Conservation (phyloP, 768 basidiomycete species). For the Boletus reticuloceps region DNA sequence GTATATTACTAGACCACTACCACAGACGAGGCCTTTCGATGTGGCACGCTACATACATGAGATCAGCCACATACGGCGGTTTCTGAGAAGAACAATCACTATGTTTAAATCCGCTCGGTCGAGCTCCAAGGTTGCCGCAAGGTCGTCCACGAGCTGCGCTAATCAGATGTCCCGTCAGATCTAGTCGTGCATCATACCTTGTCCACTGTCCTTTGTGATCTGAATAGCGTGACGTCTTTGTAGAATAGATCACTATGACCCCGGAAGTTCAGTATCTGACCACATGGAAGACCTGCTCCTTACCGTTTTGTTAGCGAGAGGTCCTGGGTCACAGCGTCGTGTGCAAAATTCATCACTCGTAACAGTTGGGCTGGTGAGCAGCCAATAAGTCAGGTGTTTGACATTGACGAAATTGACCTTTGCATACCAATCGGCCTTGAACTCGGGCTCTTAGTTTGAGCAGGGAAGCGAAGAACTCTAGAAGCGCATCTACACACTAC, state of each 20-base stretch:
- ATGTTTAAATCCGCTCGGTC: slow-evolving; percentile 78
- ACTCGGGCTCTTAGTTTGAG: slow-evolving; percentile 34
- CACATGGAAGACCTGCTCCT: not conserved
- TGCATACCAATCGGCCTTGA: slow-evolving; percentile 41
- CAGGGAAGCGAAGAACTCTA: slow-evolving; percentile 38
- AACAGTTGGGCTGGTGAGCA: slow-evolving; percentile 60
- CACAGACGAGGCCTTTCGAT: slow-evolving; percentile 84
- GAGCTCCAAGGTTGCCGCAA: slow-evolving; percentile 79
- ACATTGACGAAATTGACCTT: not conserved
- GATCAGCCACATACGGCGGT: slow-evolving; percentile 7
- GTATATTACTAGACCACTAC: slow-evolving; percentile 57
- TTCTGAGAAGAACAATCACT: slow-evolving; percentile 35
- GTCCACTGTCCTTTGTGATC: slow-evolving; percentile 75
- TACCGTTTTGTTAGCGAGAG: slow-evolving; percentile 67
- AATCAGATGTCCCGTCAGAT: not conserved
- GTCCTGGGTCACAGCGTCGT: slow-evolving; percentile 57
- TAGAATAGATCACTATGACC: slow-evolving; percentile 82
- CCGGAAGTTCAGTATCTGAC: slow-evolving; percentile 4
- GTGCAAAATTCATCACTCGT: slow-evolving; percentile 62
- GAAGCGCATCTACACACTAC: slow-evolving; percentile 6
- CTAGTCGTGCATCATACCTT: slow-evolving; percentile 40
- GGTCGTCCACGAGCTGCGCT: slow-evolving; percentile 80
- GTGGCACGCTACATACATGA: slow-evolving; percentile 65
- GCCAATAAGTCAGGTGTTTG: not conserved
- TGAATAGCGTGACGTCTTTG: slow-evolving; percentile 77